phyloP scores from a whole-genome alignment of 2,329 filamentous ascomycete genomes.

The Chrysoporthe austroafricana region DNA sequence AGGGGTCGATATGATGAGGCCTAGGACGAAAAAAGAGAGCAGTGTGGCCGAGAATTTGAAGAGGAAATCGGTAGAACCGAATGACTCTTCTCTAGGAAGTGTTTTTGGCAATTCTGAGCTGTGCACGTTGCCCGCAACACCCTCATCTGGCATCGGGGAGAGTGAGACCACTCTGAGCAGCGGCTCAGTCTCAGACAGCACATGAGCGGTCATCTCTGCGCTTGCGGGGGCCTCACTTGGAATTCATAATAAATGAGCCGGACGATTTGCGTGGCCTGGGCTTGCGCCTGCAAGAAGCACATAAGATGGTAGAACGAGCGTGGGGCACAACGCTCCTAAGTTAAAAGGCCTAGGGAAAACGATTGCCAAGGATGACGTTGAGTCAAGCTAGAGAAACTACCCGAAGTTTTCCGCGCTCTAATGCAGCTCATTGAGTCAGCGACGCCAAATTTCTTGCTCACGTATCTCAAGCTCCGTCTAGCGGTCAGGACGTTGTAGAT shows the following conservation, averaged over 20 bases:
- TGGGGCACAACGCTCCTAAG: too few relatives aligned
- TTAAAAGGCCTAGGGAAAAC: too few relatives aligned
- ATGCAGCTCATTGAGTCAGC: neutral
- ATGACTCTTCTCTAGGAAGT: neutral
- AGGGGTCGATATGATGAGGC: slow-evolving; percentile 35
- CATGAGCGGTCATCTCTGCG: neutral
- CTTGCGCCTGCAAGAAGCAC: too few relatives aligned
- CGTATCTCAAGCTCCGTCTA: neutral
- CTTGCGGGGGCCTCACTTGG: neutral
- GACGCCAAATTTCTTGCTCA: neutral
- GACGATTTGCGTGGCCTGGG: too few relatives aligned
- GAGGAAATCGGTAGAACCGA: neutral
- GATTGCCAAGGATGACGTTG: neutral
- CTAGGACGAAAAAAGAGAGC: slow-evolving; percentile 33
- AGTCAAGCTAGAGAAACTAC: neutral
- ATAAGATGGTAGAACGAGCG: too few relatives aligned
- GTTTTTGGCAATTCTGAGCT: neutral
- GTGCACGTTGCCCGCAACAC: neutral
- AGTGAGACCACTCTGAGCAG: neutral
- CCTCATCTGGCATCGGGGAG: neutral
- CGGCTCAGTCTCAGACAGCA: neutral
- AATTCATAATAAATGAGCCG: too few relatives aligned
- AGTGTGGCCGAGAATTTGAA: slow-evolving; percentile 26
- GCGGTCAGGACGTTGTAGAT: too few relatives aligned
- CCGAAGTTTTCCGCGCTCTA: slow-evolving; percentile 4